Conservation (phyloP, 768 basidiomycete genomes). For the Auriculariales sp. region DNA sequence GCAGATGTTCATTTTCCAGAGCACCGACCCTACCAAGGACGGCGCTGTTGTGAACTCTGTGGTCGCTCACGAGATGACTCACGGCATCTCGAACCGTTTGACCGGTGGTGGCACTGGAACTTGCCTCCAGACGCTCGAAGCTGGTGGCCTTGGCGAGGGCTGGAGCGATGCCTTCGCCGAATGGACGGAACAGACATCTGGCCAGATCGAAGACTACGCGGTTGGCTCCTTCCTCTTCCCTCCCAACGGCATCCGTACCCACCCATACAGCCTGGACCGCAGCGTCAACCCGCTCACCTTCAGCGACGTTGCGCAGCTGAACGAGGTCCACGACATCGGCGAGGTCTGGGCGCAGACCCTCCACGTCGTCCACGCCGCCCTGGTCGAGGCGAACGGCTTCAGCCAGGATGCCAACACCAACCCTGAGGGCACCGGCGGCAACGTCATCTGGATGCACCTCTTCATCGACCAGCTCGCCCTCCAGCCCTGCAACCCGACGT, state of each 20-base stretch:
- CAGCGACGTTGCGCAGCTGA: neutral
- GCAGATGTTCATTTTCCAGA: conserved; percentile 18
- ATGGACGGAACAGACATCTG: conserved; percentile 7
- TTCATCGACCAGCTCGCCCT: conserved; percentile 5
- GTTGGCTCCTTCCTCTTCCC: conserved; percentile 10
- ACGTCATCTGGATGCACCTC: conserved; percentile 6
- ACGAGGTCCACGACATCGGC: conserved; percentile 7
- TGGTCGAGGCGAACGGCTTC: conserved; percentile 5
- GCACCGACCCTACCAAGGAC: conserved; percentile 22
- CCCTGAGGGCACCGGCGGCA: conserved; percentile 3
- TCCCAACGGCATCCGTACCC: conserved; percentile 35
- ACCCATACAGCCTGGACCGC: conserved; percentile 8
- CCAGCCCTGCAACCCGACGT: conserved; percentile 7
- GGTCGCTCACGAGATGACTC: conserved; percentile 20
- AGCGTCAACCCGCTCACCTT: conserved; percentile 15
- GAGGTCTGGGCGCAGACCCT: conserved; percentile 4
- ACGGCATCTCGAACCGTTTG: conserved; percentile 28
- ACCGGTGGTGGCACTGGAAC: conserved; percentile 15
- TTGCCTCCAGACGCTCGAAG: conserved; percentile 13
- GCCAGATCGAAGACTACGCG: conserved; percentile 3
- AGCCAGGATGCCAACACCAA: neutral
- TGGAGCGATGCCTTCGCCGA: conserved; percentile 23
- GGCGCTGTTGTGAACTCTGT: conserved; percentile 24
- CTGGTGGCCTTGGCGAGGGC: conserved; percentile 28
- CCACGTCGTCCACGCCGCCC: conserved; percentile 5